phyloP scores from a whole-genome alignment of 2,329 filamentous ascomycete genomes.

The Aureobasidium sp. region DNA sequence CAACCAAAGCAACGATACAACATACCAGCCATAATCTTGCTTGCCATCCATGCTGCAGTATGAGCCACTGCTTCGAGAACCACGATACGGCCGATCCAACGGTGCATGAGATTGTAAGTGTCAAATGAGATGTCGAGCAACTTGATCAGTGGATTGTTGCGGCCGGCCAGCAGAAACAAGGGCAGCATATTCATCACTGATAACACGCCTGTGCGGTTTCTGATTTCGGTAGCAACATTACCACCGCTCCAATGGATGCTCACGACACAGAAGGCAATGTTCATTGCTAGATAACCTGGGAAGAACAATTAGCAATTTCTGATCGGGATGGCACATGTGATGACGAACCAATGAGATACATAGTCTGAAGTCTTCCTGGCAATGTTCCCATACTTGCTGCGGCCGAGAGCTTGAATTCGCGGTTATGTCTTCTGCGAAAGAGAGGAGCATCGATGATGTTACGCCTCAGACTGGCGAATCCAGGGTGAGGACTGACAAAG shows the following conservation, averaged over 20 bases:
- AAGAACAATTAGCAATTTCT: background rate
- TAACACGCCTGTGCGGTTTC: constrained; percentile 64
- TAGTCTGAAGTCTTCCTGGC: constrained; percentile 41
- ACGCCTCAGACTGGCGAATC: constrained; percentile 39
- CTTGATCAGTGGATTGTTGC: constrained; percentile 71
- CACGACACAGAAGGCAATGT: constrained; percentile 40
- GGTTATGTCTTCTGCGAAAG: constrained; percentile 42
- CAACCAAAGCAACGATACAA: background rate
- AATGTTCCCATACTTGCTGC: constrained; percentile 44
- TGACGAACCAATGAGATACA: constrained; percentile 33
- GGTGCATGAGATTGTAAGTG: constrained; percentile 73
- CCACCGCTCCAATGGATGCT: constrained; percentile 54
- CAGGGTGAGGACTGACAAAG: constrained; percentile 58
- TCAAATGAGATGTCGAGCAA: constrained; percentile 70
- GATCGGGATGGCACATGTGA: background rate
- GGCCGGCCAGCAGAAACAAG: constrained; percentile 64
- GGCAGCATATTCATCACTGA: constrained; percentile 72
- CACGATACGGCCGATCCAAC: constrained; percentile 73
- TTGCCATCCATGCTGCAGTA: constrained; percentile 51
- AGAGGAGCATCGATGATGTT: constrained; percentile 42
- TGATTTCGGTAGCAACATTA: constrained; percentile 56
- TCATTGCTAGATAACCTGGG: constrained; percentile 41
- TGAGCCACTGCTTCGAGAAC: constrained; percentile 62
- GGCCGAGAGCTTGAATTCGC: constrained; percentile 44
- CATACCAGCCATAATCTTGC: constrained; percentile 30